Evolutionary conservation across 2,329 filamentous ascomycete species (phyloP).

Genomic region (Neoscytalidium dimidiatum): DNA sequence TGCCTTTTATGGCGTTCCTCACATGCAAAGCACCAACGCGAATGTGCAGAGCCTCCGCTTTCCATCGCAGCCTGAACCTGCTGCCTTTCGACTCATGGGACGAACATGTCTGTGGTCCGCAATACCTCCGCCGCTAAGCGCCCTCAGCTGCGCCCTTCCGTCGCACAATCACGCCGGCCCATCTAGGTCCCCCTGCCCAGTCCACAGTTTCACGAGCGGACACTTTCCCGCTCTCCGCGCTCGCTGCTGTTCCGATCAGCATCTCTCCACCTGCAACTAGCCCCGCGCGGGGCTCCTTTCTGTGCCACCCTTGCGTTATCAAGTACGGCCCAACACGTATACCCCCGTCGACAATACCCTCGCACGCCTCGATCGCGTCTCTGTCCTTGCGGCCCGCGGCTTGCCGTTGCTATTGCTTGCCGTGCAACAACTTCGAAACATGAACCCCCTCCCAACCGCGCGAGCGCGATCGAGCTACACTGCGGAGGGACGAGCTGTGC

Average conservation of each 20-base stretch:
- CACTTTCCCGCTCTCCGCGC: constrained; percentile 8
- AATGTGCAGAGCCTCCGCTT: background rate
- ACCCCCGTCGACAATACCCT: background rate
- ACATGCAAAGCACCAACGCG: background rate
- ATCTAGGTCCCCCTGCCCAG: background rate
- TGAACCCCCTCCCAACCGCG: background rate
- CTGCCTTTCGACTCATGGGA: background rate
- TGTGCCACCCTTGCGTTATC: constrained; percentile 11
- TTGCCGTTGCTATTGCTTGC: background rate
- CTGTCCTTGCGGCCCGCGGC: background rate
- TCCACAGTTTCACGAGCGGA: background rate
- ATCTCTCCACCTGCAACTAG: background rate
- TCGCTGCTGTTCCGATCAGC: background rate
- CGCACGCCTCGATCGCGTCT: background rate
- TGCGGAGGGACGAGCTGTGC: no score
- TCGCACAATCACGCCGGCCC: constrained; percentile 11
- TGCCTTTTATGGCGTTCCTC: background rate
- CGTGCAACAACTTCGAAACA: background rate
- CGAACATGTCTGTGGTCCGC: background rate
- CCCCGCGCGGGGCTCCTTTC: background rate
- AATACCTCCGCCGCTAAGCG: constrained; percentile 7
- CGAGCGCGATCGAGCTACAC: background rate
- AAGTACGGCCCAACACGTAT: background rate
- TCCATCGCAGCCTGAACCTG: background rate
- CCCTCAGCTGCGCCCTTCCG: constrained; percentile 1